These are phyloP conservation scores for Inonotus obliquus DNA, from an alignment of 1,284 basidiomycete genomes.

Conservation along the genomic window DNA sequence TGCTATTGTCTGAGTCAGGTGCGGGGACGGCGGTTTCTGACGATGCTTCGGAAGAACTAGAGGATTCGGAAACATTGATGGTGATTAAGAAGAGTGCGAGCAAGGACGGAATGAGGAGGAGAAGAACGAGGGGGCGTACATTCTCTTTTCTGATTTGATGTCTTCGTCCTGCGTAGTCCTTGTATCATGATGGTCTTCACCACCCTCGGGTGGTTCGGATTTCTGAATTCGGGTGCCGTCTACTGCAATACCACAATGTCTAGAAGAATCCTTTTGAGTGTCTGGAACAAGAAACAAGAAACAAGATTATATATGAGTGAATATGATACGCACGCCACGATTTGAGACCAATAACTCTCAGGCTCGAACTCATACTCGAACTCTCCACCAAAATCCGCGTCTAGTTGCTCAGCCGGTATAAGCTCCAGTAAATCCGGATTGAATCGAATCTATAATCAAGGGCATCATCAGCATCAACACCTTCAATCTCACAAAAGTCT, in stretches of 20 bases:
- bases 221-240: conserved; percentile 37
- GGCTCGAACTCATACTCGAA: conserved; percentile 78
- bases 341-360: conserved; percentile 73
- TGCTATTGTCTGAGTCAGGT: neutral
- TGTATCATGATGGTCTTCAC: neutral
- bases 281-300: neutral
- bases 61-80: neutral
- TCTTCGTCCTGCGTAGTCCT: neutral
- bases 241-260: conserved; percentile 53
- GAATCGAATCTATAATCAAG: conserved; percentile 73
- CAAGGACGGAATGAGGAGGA: neutral
- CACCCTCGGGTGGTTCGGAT: neutral
- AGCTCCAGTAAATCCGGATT: conserved; percentile 79
- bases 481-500: neutral
- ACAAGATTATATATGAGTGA: neutral
- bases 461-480: too few species aligned
- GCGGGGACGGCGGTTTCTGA: neutral
- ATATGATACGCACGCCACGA: conserved; percentile 50
- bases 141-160: neutral
- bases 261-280: conserved; percentile 25
- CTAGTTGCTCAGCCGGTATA: conserved; percentile 72
- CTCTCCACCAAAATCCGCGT: conserved; percentile 78
- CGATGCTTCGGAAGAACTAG: neutral
- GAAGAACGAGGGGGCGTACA: neutral
- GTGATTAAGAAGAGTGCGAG: too few species aligned